Base-by-base conservation (phyloP, 176 grass and related monocot species). In the Elaeis guineensis region DNA sequence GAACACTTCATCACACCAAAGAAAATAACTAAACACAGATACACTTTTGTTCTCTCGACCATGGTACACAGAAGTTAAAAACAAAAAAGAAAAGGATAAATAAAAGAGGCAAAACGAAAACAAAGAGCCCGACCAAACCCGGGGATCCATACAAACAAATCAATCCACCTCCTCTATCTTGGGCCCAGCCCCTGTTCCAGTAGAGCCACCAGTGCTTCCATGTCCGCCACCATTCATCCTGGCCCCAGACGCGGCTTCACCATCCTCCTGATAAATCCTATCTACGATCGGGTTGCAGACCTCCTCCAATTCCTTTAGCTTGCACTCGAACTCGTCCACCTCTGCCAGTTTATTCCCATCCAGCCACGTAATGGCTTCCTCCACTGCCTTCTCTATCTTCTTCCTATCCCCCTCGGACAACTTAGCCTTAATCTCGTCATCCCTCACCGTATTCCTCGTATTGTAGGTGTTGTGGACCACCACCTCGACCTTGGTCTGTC, bases 101-200 rank as follows among this genome's bases (percentile, higher is more conserved):
- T 4, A 5, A 28, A 28, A 28, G 25, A 5, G 5, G 3, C 4
- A 26, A 26, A 26, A 5, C 4, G 25, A 26, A 5, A 26, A 4
- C 25, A 22, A 22, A 22, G 22, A 22, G 30, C 30, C 8, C 30
- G 30, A 32, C 30, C 25, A 26, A 26, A 28, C 25, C 25, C 25
- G 5, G 3, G 25, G 25, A 28, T 28, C 25, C 3, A 28, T 5
- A 28, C 25, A 28, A 28, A 28, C 4, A 28, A 17, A 8, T 72
- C 19, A 72, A 19, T 72, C 59, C 26, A 72, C 70, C 15, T 72
- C 70, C 44, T 72, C 70, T 30, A 72, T 72, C 23, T 54, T 72
- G 0, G 70, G 70, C n/a, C 70, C 59, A 6, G 50, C 11, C 4
- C 49, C 57, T 5, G 16, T 44, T 7, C 57, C 24, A 35, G 7